A percentile compares a stretch with the other conserved stretches of the same genome.
Evolutionary conservation across 2,329 filamentous ascomycete species (phyloP).

Genomic region (Trichoderma afroharzianum): DNA sequence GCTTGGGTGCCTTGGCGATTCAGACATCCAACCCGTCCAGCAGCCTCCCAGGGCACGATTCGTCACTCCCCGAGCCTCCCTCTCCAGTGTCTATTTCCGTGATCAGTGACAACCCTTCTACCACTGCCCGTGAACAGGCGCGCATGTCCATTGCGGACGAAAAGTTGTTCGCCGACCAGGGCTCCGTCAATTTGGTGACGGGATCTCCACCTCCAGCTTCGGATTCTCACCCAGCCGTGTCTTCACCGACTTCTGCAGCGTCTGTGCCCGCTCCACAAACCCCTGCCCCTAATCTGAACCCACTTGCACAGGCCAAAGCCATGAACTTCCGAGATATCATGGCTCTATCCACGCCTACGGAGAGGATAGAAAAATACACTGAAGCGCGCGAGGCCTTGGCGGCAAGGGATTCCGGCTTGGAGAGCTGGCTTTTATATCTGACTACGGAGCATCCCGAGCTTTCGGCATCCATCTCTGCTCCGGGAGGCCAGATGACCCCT

Average conservation of each 20-base stretch:
- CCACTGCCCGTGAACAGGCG: slow-evolving; percentile 24
- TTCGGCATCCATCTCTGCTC: slow-evolving; percentile 18
- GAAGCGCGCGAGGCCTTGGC: slow-evolving; percentile 69
- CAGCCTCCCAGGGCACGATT: slow-evolving; percentile 22
- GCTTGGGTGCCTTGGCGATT: slow-evolving; percentile 20
- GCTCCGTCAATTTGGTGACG: slow-evolving; percentile 34
- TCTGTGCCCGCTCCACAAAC: slow-evolving; percentile 6
- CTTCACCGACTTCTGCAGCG: slow-evolving; percentile 21
- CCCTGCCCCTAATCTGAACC: slow-evolving; percentile 11
- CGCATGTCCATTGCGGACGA: slow-evolving; percentile 44
- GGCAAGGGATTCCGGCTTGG: slow-evolving; percentile 70
- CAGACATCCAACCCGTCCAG: slow-evolving; percentile 25
- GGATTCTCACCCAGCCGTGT: slow-evolving; percentile 37
- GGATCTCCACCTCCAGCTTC: slow-evolving; percentile 37
- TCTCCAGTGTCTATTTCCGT: slow-evolving; percentile 41
- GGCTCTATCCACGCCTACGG: slow-evolving; percentile 58
- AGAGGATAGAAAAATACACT: slow-evolving; percentile 72
- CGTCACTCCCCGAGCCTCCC: slow-evolving; percentile 35
- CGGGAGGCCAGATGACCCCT: slow-evolving; percentile 16
- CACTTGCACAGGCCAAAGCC: slow-evolving; percentile 30
- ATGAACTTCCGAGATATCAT: slow-evolving; percentile 74
- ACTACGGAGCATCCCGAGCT: slow-evolving; percentile 45
- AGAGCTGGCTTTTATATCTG: slow-evolving; percentile 50
- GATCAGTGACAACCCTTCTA: slow-evolving; percentile 29
- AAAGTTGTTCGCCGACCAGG: slow-evolving; percentile 35